Conservation (phyloP, 495 filamentous ascomycete species). For the Glonium stellatum region DNA sequence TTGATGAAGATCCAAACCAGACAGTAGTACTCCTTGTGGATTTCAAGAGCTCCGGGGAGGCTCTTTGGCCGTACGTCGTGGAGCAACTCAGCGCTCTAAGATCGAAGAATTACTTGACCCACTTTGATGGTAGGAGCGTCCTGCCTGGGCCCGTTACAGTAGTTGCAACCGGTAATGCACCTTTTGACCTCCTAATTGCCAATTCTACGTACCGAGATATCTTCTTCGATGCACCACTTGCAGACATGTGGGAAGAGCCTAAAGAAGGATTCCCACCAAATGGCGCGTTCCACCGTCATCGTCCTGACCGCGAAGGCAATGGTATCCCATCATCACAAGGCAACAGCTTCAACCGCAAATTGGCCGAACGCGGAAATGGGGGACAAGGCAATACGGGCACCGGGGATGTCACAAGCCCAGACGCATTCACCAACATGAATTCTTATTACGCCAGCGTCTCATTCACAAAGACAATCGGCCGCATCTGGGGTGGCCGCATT, state of each 20-base stretch:
- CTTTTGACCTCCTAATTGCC: conserved; percentile 20
- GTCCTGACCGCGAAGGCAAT: background rate
- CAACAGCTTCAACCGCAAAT: background rate
- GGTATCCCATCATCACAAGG: background rate
- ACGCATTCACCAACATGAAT: conserved; percentile 32
- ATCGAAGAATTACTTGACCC: conserved; percentile 30
- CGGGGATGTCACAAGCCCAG: conserved; percentile 3
- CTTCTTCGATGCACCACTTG: conserved; percentile 32
- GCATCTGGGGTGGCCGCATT: conserved; percentile 32
- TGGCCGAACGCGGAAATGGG: background rate
- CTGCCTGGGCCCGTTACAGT: conserved; percentile 24
- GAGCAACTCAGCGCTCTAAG: conserved; percentile 28
- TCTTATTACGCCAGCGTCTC: conserved; percentile 39
- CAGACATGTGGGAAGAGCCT: conserved; percentile 11
- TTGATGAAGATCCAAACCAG: conserved; percentile 29
- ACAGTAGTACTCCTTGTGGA: conserved; percentile 36
- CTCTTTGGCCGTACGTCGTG: conserved; percentile 25
- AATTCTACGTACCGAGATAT: conserved; percentile 28
- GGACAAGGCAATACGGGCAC: conserved; percentile 28
- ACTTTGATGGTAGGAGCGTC: conserved; percentile 20
- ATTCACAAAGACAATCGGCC: conserved; percentile 36
- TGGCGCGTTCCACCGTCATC: background rate
- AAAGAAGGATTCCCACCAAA: background rate
- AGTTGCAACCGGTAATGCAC: conserved; percentile 27
- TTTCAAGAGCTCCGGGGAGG: conserved; percentile 33